Evolutionary conservation across 345 rosid genomes (phyloP), one percentile per base, ranked within the genome.

Genomic region (Sonneratia caseolaris): DNA sequence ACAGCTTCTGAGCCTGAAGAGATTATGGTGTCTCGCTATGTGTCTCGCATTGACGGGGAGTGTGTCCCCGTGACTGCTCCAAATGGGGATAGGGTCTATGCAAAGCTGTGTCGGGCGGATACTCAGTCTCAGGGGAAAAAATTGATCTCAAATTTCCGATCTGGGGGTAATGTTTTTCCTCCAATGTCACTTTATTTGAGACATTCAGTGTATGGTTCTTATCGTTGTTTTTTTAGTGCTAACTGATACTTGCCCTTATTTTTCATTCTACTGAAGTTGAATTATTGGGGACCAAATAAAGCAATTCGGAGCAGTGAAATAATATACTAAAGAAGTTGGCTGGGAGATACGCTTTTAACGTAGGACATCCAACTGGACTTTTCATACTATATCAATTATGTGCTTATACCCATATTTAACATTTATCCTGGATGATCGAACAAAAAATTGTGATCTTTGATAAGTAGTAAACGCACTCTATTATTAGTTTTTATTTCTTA

Each of bases 1-100:
- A 77, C 67, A 77, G 82, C 69, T 68, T 72, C 69, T 40, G 83
- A 70, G 67, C 68, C 70, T 71, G 82, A 85, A 79, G 90, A 85
- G 84, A 81, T 72, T 68, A 68, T 79, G 64, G 49, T 90, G 76
- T 90, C 91, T 21, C 88, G 89, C 80, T 92, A 78, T 51, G 85
- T 84, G 53, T 90, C 91, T 3, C 79, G 83, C 83, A 90, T 95
- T 37, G 87, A 92, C n/a, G 97, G 99, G 5, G 96, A 86, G 68
- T 92, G 84, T 45, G 9, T 95, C 70, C 93, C 97, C 2, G 84
- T 95, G 57, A 95, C 97, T 4, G 93, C 93, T 8, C 96, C 97
- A 0, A 82, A 81, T 68, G 90, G 96, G n/a, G 91, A 90, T 37
- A 86, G 97, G 85, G 92, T 95, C 81, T 95, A 95, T 70, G 92